These are phyloP conservation scores for Monosporascus sp. DNA, from an alignment of 2,329 filamentous ascomycete genomes.

Conservation along the genomic window DNA sequence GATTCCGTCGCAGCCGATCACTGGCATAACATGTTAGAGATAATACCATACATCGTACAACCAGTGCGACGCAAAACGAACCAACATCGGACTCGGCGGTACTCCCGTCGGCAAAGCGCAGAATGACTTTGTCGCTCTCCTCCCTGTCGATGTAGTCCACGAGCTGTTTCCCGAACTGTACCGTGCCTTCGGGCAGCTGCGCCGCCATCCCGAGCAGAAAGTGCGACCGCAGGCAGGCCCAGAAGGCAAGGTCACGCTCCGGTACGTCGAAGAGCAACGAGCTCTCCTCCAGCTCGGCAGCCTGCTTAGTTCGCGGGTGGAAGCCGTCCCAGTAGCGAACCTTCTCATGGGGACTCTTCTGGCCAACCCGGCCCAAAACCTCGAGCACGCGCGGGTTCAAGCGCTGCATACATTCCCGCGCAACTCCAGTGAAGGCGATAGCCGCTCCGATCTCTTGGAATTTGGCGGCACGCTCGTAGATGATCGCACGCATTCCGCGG, in stretches of 20 bases:
- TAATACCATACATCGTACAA: too few species aligned
- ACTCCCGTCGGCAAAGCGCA: constrained; percentile 21
- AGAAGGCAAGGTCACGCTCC: constrained; percentile 24
- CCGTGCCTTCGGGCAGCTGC: constrained; percentile 13
- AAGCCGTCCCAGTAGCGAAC: constrained; percentile 25
- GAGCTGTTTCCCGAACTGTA: constrained; percentile 24
- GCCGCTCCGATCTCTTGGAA: constrained; percentile 40
- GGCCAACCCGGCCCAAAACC: constrained; percentile 25
- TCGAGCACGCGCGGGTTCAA: constrained; percentile 27
- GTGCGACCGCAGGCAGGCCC: constrained; percentile 26
- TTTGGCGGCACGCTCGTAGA: constrained; percentile 36
- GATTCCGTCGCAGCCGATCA: constrained; percentile 58
- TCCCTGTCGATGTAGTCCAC: constrained; percentile 21
- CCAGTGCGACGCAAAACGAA: too few species aligned
- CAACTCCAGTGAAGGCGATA: constrained; percentile 39
- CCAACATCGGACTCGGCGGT: constrained; percentile 11
- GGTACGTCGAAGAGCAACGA: constrained; percentile 22
- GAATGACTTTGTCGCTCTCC: constrained; percentile 3
- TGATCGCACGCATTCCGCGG: constrained; percentile 29
- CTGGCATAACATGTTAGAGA: constrained; percentile 6
- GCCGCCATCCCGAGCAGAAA: constrained; percentile 25
- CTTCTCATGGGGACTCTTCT: neutral
- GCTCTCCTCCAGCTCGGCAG: constrained; percentile 17
- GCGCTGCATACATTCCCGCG: constrained; percentile 34
- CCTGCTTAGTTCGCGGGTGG: constrained; percentile 31